phyloP scores from a whole-genome alignment of 345 rosid species.

The Mangifera indica region DNA sequence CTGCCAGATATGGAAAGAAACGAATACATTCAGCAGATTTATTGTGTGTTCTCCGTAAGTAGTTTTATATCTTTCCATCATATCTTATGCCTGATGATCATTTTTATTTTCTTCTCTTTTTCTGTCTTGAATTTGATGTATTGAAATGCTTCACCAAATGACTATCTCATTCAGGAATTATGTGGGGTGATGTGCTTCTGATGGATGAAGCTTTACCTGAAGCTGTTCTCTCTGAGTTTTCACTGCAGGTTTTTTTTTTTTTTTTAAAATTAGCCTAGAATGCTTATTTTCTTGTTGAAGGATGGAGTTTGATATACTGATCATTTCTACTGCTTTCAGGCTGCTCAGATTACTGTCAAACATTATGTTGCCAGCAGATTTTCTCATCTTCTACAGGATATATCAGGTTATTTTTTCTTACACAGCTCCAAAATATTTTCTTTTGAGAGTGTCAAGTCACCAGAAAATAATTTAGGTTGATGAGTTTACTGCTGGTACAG shows the following conservation, averaged over 20 bases:
- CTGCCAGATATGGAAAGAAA: conserved; percentile 54
- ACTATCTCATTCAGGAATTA: conserved; percentile 50
- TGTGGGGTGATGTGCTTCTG: conserved; percentile 85
- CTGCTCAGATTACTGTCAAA: conserved; percentile 64
- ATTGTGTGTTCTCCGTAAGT: conserved; percentile 65
- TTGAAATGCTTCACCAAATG: conserved; percentile 25
- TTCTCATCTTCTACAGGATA: conserved; percentile 70
- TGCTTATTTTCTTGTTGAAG: neutral
- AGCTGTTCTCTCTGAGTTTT: conserved; percentile 70
- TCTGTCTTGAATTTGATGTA: conserved; percentile 12
- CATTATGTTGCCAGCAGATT: conserved; percentile 61
- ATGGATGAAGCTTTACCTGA: conserved; percentile 80
- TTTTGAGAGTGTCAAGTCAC: conserved; percentile 10
- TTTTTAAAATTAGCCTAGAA: conserved; percentile 14
- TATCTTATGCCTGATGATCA: conserved; percentile 10
- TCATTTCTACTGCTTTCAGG: conserved; percentile 60
- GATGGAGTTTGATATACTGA: conserved; percentile 23
- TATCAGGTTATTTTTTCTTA: conserved; percentile 60
- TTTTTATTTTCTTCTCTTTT: conserved; percentile 16
- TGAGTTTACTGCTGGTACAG: neutral
- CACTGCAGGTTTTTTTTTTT: conserved; percentile 54
- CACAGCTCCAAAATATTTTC: neutral
- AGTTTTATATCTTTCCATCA: conserved; percentile 14
- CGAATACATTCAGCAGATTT: conserved; percentile 57
- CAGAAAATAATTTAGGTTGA: conserved; percentile 1